phyloP scores from a whole-genome alignment of 768 basidiomycete genomes.

The Russula olivacea region DNA sequence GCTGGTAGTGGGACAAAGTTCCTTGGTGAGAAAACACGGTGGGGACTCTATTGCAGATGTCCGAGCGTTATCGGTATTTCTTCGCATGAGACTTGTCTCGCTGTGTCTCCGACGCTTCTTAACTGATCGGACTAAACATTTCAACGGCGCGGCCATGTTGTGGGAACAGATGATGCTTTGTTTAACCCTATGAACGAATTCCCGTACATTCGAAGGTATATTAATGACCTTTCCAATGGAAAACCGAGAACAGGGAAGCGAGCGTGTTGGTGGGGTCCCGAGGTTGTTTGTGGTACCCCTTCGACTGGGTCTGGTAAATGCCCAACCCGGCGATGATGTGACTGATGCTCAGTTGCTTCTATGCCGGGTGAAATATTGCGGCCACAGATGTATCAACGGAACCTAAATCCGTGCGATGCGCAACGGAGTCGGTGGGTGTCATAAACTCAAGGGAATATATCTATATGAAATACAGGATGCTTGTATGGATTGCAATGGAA shows the following conservation, averaged over 20 bases:
- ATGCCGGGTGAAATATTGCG: conserved; percentile 3
- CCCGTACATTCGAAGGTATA: conserved; percentile 2
- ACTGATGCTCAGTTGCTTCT: conserved; percentile 3
- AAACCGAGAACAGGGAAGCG: conserved; percentile 5
- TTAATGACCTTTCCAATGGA: conserved; percentile 7
- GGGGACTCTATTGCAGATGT: conserved; percentile 8
- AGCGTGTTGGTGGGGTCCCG: background rate
- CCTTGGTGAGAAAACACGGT: background rate
- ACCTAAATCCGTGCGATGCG: conserved; percentile 1
- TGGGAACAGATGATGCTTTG: conserved; percentile 5
- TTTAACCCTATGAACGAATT: conserved; percentile 11
- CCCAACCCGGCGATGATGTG: conserved; percentile 6
- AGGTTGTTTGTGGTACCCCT: background rate
- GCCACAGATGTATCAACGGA: conserved; percentile 4
- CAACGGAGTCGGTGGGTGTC: conserved; percentile 7
- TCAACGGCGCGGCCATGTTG: conserved; percentile 7
- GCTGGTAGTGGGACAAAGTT: background rate
- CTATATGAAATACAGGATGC: conserved; percentile 13
- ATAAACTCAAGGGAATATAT: background rate
- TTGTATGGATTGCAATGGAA: conserved; percentile 13
- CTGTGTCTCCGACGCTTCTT: conserved; percentile 18
- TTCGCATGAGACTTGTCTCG: conserved; percentile 8
- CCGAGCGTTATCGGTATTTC: conserved; percentile 13
- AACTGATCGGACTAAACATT: conserved; percentile 8
- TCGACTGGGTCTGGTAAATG: conserved; percentile 3